Conservation (phyloP, 768 basidiomycete species). For the Coprinellus micaceus region DNA sequence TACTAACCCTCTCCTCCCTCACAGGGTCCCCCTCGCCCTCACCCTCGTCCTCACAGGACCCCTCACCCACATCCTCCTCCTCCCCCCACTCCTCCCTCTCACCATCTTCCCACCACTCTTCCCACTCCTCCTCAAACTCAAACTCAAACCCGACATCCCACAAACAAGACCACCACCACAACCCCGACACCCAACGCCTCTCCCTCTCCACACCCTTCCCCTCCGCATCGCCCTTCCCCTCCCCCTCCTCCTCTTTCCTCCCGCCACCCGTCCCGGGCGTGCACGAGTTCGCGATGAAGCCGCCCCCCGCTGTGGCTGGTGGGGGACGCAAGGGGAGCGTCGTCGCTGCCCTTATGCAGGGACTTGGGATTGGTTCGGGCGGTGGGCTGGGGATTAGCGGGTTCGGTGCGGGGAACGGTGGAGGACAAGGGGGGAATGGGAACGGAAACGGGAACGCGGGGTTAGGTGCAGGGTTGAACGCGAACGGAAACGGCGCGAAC, state of each 20-base stretch:
- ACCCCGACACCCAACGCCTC: not conserved
- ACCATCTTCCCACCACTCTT: not conserved
- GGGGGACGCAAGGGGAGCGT: conserved; percentile 18
- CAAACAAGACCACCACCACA: not conserved
- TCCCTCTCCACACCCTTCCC: conserved; percentile 23
- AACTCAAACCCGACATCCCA: not conserved
- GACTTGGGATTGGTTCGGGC: not conserved
- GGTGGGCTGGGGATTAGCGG: no score
- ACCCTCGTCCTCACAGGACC: no score
- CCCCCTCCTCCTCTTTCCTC: conserved; percentile 63
- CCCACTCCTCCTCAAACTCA: not conserved
- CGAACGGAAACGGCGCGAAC: not conserved
- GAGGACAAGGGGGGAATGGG: no score
- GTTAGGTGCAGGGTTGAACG: not conserved
- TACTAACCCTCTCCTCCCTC: no score
- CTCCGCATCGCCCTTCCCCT: conserved; percentile 50
- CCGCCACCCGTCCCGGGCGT: conserved; percentile 64
- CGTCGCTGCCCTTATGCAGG: conserved; percentile 6
- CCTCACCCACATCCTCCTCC: no score
- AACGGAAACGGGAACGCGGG: no score
- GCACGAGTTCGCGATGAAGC: conserved; percentile 63
- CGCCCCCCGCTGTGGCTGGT: conserved; percentile 22
- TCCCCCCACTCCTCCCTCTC: no score
- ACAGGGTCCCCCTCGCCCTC: no score
- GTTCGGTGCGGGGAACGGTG: no score